Base-by-base conservation (phyloP, 306 rosid species). In the Glycine soja region DNA sequence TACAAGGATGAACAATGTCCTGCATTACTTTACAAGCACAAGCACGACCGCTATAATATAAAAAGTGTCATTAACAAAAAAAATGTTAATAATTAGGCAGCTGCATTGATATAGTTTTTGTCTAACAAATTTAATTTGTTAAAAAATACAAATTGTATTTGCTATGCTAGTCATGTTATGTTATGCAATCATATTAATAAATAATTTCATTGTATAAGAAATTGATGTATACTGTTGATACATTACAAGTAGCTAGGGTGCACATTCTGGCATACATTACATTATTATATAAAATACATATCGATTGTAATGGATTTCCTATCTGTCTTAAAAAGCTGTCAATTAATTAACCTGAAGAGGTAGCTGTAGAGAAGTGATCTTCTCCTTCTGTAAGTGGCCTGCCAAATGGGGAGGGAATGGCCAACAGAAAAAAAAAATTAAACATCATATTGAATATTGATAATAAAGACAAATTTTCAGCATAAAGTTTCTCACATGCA, bases 341-440 rank as follows among this genome's bases (percentile, higher is more conserved):
- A 7, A 51, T 59, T 61, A 82, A 56, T 43, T 82, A 61, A 74
- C 61, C 76, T 40, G 63, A 76, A 71, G 62, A 75, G 67, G 62
- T 38, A 45, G 69, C 24, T 15, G 79, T 68, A 74, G 81, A 63
- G 72, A 69, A 78, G 68, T 61, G 40, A 52, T 64, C 1, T 65
- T 81, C 67, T 63, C 9, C 67, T 72, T 72, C 71, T 56, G 51
- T 50, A 77, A 77, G 88, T 85, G 88, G 30, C 30, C 30, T 24
- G 63, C 82, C 82, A 74, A 51, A 77, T 43, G 7, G 34, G 8
- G 51, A 72, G 38, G 76, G 83, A 78, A 73, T 73, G 66, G 19
- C 64, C 84, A 58, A 18, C 76, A 19, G 0, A 10, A 46, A 67
- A 46, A n/a, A 6, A 54, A 54, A 7, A 18, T 0, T 18, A 48